These are phyloP conservation scores for Sporisorium scitamineum DNA, from an alignment of 1,284 basidiomycete species.

Conservation along the genomic window DNA sequence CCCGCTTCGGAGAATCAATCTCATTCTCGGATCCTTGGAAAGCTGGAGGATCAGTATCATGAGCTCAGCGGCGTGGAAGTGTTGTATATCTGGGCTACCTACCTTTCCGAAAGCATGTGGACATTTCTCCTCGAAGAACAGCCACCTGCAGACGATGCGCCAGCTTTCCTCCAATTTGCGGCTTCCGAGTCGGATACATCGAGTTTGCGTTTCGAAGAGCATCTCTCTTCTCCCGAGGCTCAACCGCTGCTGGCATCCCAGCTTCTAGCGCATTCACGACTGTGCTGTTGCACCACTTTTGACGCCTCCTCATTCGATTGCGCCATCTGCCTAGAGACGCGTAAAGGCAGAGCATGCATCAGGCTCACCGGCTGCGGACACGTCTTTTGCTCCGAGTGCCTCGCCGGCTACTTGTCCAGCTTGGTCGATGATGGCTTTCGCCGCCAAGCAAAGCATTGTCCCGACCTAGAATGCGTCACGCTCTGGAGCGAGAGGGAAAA, in stretches of 20 bases:
- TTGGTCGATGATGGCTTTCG: conserved; percentile 51
- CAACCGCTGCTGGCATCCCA: conserved; percentile 30
- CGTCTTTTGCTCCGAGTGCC: conserved; percentile 53
- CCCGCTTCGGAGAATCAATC: background rate
- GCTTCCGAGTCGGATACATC: background rate
- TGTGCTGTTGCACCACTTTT: conserved; percentile 42
- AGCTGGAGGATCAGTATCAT: conserved; percentile 34
- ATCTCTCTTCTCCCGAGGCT: conserved; percentile 5
- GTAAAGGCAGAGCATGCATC: conserved; percentile 45
- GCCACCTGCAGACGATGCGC: background rate
- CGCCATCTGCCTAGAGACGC: conserved; percentile 52
- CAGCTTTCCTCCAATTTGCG: conserved; percentile 8
- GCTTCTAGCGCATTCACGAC: conserved; percentile 32
- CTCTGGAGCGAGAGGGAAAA: conserved; percentile 43
- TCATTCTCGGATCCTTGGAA: conserved; percentile 18
- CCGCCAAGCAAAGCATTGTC: conserved; percentile 46
- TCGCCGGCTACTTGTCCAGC: conserved; percentile 40
- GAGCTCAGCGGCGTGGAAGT: conserved; percentile 38
- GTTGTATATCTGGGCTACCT: conserved; percentile 46
- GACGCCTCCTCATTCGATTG: conserved; percentile 48
- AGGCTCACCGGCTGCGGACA: conserved; percentile 42
- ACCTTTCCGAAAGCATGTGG: conserved; percentile 44
- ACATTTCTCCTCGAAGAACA: conserved; percentile 17
- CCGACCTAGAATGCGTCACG: conserved; percentile 50
- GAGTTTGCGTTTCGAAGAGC: conserved; percentile 27